Base-by-base conservation (phyloP, 306 rosid species). In the Quercus gilva region DNA sequence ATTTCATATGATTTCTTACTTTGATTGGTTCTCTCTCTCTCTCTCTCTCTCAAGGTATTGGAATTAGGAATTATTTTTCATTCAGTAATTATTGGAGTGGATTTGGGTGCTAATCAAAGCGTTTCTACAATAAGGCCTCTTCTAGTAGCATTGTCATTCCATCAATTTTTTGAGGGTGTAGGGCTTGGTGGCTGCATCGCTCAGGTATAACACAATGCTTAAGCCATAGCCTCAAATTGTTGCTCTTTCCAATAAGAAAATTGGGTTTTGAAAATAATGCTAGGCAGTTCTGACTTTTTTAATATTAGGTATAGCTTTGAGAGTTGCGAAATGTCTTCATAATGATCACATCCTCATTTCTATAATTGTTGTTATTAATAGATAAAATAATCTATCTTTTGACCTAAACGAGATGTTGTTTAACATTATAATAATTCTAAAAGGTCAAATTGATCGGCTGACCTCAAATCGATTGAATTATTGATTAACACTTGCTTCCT, bases 181-280 rank as follows among this genome's bases (percentile, higher is more conserved):
- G 91, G 91, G 3, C 93, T 89, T 21, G 93, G 94, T 49, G 87
- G 94, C 26, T 88, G 92, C 81, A 90, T 90, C 65, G 83, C 86
- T 26, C 90, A 87, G 87, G 91, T 87, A 82, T 4, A 20, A 60
- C 51, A 29, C 61, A 5, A 21, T 2, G 13, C 17, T 21, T 10
- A n/a, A 20, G 12, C 53, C 53, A 12, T 45, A 11, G 53, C 15
- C 53, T 9, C 53, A 45, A 45, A 45, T 45, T 45, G 53, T 9
- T 45, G 53, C 17, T 11, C 53, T 11, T 45, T 45, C 53, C 17
- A 45, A 45, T 45, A 0, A 10, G 15, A 49, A 49, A 49, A 12
- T 49, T 49, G 53, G 17, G 53, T 45, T 45, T 45, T 45, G 53
- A 45, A 45, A 12, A 9, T 45, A 12, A 45, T 45, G 53, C 11